Evolutionary conservation across 2,329 filamentous ascomycete species (phyloP).

Genomic region (Nectriaceae sp.): DNA sequence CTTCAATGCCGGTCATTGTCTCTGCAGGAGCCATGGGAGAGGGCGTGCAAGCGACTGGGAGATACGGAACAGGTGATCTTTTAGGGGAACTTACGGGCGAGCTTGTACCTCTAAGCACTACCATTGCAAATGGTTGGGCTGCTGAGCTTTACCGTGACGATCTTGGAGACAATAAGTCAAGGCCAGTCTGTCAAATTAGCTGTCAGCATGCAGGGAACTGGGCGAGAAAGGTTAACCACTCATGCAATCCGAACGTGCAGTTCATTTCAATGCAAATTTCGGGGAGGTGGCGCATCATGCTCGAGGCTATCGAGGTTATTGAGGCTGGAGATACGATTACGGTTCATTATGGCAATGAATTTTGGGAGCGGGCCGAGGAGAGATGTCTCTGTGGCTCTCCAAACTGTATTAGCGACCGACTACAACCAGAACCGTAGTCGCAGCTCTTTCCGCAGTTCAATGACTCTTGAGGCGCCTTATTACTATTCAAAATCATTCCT

Average conservation of each 20-base stretch:
- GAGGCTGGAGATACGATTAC: neutral
- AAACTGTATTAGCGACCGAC: neutral
- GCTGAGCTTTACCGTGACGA: slow-evolving; percentile 3
- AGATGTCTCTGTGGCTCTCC: neutral
- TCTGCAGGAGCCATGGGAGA: neutral
- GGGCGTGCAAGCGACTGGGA: slow-evolving; percentile 54
- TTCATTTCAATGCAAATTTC: slow-evolving; percentile 1
- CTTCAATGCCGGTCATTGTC: neutral
- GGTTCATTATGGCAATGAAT: slow-evolving; percentile 1
- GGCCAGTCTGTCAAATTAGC: slow-evolving; percentile 3
- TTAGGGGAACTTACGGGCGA: slow-evolving; percentile 9
- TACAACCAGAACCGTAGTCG: too few species aligned
- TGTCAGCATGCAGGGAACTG: slow-evolving; percentile 1
- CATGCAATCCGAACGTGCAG: neutral
- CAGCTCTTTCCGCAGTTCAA: too few species aligned
- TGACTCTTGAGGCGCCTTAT: too few species aligned
- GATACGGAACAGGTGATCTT: slow-evolving; percentile 3
- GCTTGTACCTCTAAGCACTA: slow-evolving; percentile 1
- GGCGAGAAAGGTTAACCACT: slow-evolving; percentile 10
- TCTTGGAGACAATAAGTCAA: neutral
- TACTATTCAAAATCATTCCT: too few species aligned
- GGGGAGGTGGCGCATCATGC: slow-evolving; percentile 6
- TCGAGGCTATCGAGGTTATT: neutral
- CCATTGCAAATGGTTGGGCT: slow-evolving; percentile 4
- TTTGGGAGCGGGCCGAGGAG: neutral